phyloP scores from a whole-genome alignment of 306 rosid species.

The Trifolium repens region DNA sequence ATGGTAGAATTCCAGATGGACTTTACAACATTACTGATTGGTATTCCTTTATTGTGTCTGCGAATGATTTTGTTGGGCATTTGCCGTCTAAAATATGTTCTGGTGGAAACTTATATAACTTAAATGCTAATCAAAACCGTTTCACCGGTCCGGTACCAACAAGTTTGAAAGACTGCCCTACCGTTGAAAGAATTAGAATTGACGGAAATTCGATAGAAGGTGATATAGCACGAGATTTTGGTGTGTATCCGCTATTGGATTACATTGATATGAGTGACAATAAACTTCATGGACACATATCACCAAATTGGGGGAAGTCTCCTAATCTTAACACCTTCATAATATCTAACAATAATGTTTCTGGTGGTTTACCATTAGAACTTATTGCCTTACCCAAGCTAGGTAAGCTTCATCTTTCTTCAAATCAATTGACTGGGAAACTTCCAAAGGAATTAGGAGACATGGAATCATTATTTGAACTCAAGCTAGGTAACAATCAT shows the following conservation, averaged over 20 bases:
- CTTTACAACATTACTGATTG: slow-evolving; percentile 23
- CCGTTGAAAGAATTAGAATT: slow-evolving; percentile 38
- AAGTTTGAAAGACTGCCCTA: slow-evolving; percentile 41
- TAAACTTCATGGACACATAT: slow-evolving; percentile 41
- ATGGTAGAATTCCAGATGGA: slow-evolving; percentile 36
- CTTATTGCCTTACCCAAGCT: slow-evolving; percentile 31
- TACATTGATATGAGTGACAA: slow-evolving; percentile 44
- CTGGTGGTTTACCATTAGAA: slow-evolving; percentile 41
- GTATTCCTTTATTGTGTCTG: not conserved
- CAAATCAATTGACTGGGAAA: slow-evolving; percentile 40
- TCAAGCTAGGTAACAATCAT: slow-evolving; percentile 22
- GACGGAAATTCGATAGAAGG: slow-evolving; percentile 45
- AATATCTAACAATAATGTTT: slow-evolving; percentile 40
- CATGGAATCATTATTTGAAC: not conserved
- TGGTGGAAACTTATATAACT: not conserved
- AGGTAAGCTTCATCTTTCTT: slow-evolving; percentile 41
- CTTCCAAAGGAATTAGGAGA: slow-evolving; percentile 49
- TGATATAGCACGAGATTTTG: slow-evolving; percentile 46
- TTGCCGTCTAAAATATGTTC: slow-evolving; percentile 40
- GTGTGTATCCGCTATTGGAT: slow-evolving; percentile 39
- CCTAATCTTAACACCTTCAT: not conserved
- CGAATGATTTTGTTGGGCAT: slow-evolving; percentile 37
- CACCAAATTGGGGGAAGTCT: slow-evolving; percentile 43
- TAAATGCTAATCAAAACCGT: not conserved
- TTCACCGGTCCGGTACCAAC: slow-evolving; percentile 41